A percentile compares a stretch with the other conserved stretches of the same genome.
These are phyloP conservation scores for Oryza glaberrima DNA, from an alignment of 176 grass and related monocot genomes.

Conservation along the genomic window DNA sequence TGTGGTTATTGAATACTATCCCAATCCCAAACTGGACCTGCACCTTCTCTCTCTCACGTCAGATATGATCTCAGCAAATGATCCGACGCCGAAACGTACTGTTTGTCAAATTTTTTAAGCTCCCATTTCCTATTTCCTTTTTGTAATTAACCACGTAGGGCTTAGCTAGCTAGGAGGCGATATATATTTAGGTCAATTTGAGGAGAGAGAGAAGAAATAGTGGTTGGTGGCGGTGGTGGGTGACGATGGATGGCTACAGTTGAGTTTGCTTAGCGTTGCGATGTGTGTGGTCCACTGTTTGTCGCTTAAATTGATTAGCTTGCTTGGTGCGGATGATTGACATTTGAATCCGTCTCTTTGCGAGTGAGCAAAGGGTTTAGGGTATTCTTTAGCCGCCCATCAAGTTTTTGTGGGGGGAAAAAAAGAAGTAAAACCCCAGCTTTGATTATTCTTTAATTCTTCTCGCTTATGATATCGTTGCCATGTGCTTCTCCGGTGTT, in stretches of 20 bases:
- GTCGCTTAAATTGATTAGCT: slow-evolving; percentile 24
- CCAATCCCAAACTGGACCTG: neutral
- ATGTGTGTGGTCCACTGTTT: slow-evolving; percentile 24
- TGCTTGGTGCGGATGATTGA: slow-evolving; percentile 46
- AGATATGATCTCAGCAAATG: neutral
- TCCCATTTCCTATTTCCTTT: too few species aligned
- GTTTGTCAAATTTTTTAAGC: neutral
- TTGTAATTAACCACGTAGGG: neutral
- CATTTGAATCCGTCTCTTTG: slow-evolving; percentile 48
- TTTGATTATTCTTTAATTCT: slow-evolving; percentile 5
- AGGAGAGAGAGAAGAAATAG: neutral
- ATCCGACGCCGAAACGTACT: neutral
- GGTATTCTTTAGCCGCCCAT: slow-evolving; percentile 9
- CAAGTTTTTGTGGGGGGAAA: neutral
- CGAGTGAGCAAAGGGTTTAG: neutral
- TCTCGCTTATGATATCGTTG: neutral
- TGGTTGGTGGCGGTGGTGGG: slow-evolving; percentile 48
- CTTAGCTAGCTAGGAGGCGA: neutral
- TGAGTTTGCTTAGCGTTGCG: slow-evolving; percentile 21
- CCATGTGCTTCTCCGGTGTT: slow-evolving; percentile 31
- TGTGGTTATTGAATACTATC: neutral
- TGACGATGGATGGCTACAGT: slow-evolving; percentile 42
- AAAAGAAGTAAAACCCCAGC: neutral
- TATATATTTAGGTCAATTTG: slow-evolving; percentile 32
- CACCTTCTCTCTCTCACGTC: neutral